Conservation (phyloP, 306 rosid genomes). For the barrel medic (Medicago truncatula) region MtrunA17r5.0-ANR NC_053048.1:9798501-9799000, state of each 20-base stretch:
- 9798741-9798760: conserved; percentile 60
- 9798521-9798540: too few species aligned
- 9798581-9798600: too few species aligned
- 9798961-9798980: conserved; percentile 92
- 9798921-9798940: conserved; percentile 54
- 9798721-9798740: conserved; percentile 50
- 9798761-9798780: conserved; percentile 49
- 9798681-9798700: too few species aligned
- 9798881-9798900: conserved; percentile 91
- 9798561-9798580: too few species aligned
- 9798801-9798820: conserved; percentile 69
- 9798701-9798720: too few species aligned
- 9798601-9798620: too few species aligned
- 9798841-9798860: conserved; percentile 65
- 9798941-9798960: conserved; percentile 67
- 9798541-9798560: too few species aligned
- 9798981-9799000: conserved; percentile 89
- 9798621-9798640: too few species aligned
- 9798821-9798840: conserved; percentile 61
- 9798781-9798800: conserved; percentile 80
- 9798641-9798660: too few species aligned
- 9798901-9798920: conserved; percentile 80
- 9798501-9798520: too few species aligned
- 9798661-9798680: too few species aligned
- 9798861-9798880: conserved; percentile 71